Conservation (phyloP, 2,329 filamentous ascomycete species). For the Hypoxylon sp. region DNA sequence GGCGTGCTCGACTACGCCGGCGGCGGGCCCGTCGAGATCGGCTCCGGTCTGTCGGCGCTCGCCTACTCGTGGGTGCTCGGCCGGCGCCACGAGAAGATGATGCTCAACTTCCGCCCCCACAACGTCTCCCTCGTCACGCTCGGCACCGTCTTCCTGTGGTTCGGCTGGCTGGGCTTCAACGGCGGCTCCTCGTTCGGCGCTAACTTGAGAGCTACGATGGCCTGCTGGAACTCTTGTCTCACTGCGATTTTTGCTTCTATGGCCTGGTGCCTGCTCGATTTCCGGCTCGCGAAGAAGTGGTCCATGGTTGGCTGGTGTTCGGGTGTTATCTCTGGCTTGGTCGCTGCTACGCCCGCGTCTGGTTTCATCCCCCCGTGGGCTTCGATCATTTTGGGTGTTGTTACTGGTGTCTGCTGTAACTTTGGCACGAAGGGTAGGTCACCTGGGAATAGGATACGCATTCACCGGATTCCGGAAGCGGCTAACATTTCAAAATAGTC, state of each 20-base stretch:
- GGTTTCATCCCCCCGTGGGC: conserved; percentile 77
- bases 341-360: conserved; percentile 76
- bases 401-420: conserved; percentile 74
- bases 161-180: conserved; percentile 99
- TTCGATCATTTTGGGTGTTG: conserved; percentile 73
- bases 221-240: conserved; percentile 97
- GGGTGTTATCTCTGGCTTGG: conserved; percentile 76
- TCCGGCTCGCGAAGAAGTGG: conserved; percentile 93
- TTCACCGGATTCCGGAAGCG: neutral
- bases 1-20: conserved; percentile 97
- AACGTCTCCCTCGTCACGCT: conserved; percentile 98
- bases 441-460: neutral
- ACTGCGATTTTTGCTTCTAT: conserved; percentile 92
- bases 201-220: conserved; percentile 93
- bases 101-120: conserved; percentile 99
- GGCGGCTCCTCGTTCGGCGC: conserved; percentile 94
- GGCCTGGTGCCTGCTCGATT: conserved; percentile 96
- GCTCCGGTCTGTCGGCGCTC: conserved; percentile 89
- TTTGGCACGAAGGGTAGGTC: conserved; percentile 71
- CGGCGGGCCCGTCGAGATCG: conserved; percentile 96
- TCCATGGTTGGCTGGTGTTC: conserved; percentile 82
- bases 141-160: conserved; percentile 96
- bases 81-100: conserved; percentile 98
- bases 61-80: conserved; percentile 97
- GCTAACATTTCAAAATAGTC: conserved; percentile 53